Evolutionary conservation across 495 filamentous ascomycete genomes (phyloP).

Genomic region (Delitschia confertaspora): DNA sequence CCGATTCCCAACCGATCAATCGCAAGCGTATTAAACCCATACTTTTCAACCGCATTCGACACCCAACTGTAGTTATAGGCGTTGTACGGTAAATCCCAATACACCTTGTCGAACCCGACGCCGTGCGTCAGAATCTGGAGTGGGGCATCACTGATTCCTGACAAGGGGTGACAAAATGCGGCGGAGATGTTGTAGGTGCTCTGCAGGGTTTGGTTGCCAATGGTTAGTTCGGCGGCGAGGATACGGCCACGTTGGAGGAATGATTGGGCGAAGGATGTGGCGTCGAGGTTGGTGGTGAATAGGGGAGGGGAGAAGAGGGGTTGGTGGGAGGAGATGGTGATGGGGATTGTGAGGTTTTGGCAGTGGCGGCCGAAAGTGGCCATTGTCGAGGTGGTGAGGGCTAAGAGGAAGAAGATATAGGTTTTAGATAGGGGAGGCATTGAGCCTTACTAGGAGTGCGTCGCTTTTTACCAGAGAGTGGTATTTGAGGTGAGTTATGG

Average conservation of each 20-base stretch:
- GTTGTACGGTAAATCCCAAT: conserved; percentile 49
- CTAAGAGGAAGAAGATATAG: no score
- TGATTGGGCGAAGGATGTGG: conserved; percentile 32
- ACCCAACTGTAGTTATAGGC: conserved; percentile 35
- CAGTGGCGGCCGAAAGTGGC: no score
- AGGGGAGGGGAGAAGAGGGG: conserved; percentile 29
- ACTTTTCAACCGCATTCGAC: conserved; percentile 43
- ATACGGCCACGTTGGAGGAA: conserved; percentile 30
- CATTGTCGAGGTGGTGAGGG: no score
- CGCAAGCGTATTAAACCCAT: conserved; percentile 46
- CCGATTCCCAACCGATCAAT: conserved; percentile 54
- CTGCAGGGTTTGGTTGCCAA: conserved; percentile 34
- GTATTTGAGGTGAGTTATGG: no score
- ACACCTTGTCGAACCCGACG: conserved; percentile 50
- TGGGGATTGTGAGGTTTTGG: conserved; percentile 36
- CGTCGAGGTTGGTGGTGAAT: conserved; percentile 29
- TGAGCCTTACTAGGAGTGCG: no score
- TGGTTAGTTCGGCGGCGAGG: conserved; percentile 18
- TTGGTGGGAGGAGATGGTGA: conserved; percentile 35
- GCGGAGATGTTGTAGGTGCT: conserved; percentile 43
- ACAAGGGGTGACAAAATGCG: conserved; percentile 41
- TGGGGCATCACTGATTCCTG: conserved; percentile 25
- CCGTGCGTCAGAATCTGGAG: conserved; percentile 56
- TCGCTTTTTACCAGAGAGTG: no score
- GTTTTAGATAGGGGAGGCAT: no score